Base-by-base conservation (phyloP, 345 rosid species). In the Geranium rotundifolium region DNA sequence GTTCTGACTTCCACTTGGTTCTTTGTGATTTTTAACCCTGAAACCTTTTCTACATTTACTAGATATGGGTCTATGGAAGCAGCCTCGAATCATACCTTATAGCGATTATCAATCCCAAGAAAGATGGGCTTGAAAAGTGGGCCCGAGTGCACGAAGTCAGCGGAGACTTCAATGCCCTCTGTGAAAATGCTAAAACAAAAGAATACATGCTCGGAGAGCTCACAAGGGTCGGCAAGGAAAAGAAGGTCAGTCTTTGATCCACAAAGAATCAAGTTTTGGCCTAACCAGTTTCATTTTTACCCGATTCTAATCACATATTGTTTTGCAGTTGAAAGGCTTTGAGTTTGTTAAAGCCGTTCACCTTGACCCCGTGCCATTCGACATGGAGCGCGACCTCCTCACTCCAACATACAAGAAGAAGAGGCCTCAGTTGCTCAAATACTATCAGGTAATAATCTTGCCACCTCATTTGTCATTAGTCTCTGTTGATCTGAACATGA, bases 361-460 rank as follows among this genome's bases (percentile, higher is more conserved):
- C 62, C 81, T 90, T 30, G 99, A 90, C 50, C 87, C 95, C 2
- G 84, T 72, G 50, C 89, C 97, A 59, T 95, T 95, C 10, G 96
- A 90, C 72, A 81, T 88, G 74, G 96, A 88, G 15, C 89, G 90
- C 3, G 93, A 90, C 66, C 89, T 90, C 29, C 84, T 90, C 18
- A 90, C 99, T 57, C 99, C 99, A 37, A 88, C 97, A 7, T 95
- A 80, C 62, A 90, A 95, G 85, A 95, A 82, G 82, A 95, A 86
- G 82, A 80, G 99, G 67, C 96, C 96, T 49, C 99, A 95, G 59
- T 78, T 88, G 73, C 95, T 81, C 64, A 84, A 85, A 63, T 75
- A 81, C 75, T 95, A 90, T 72, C 88, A 86, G 96, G 97, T 88
- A n/a, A n/a, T n/a, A n/a, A n/a, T n/a, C n/a, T n/a, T n/a, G n/a